Percentiles rank a stretch among this genome's conserved stretches.
Conservation (phyloP, 192 early-diverging fungal genomes). For the Coemansia guatemalensis region DNA sequence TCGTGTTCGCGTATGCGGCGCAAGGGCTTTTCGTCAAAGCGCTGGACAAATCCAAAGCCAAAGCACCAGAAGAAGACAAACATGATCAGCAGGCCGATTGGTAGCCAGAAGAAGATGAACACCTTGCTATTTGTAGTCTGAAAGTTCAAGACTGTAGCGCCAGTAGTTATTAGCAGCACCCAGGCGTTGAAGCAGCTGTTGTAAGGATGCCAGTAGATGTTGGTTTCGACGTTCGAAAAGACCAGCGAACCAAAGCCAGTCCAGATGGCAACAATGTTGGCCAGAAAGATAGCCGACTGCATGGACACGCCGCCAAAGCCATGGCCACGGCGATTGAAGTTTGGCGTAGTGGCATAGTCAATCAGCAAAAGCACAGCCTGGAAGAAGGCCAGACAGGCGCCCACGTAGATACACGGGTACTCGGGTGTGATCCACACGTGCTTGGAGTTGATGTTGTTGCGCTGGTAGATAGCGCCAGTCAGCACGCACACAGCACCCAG, state of each 20-base stretch:
- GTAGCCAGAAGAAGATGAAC: conserved; percentile 55
- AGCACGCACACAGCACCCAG: conserved; percentile 42
- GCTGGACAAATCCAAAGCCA: conserved; percentile 40
- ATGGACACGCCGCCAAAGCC: conserved; percentile 38
- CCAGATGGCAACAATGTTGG: conserved; percentile 54
- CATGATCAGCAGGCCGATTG: conserved; percentile 51
- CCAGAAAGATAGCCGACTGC: conserved; percentile 44
- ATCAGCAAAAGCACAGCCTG: conserved; percentile 32
- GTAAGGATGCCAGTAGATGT: conserved; percentile 42
- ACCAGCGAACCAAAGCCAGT: conserved; percentile 50
- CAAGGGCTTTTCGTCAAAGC: conserved; percentile 49
- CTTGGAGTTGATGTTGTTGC: conserved; percentile 35
- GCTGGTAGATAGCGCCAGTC: conserved; percentile 43
- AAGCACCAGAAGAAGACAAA: conserved; percentile 50
- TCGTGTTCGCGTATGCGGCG: conserved; percentile 42
- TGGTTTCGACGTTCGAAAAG: conserved; percentile 40
- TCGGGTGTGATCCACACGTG: conserved; percentile 49
- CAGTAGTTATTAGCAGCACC: conserved; percentile 45
- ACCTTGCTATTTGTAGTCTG: conserved; percentile 44
- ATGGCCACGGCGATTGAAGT: conserved; percentile 47
- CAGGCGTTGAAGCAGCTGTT: conserved; percentile 53
- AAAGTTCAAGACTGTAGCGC: conserved; percentile 29
- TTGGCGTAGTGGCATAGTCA: conserved; percentile 40
- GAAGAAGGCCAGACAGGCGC: conserved; percentile 36
- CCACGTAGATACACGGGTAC: conserved; percentile 48